These are phyloP conservation scores for Anthracocystis panici-leucophaei DNA, from an alignment of 1,284 basidiomycete species.

Conservation along the genomic window DNA sequence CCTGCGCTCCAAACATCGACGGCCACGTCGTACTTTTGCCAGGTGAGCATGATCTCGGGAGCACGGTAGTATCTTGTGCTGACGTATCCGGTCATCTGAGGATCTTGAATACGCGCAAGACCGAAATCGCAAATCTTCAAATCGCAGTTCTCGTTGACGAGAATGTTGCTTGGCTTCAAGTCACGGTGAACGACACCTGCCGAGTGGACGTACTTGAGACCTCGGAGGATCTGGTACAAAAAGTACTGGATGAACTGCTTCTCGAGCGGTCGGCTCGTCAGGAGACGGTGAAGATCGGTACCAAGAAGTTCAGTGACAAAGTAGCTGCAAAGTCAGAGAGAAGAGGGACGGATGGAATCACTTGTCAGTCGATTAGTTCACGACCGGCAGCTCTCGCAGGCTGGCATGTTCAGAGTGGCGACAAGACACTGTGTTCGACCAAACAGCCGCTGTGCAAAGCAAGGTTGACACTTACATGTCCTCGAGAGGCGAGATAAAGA, in stretches of 20 bases:
- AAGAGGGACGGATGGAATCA: conserved; percentile 71
- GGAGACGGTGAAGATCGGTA: conserved; percentile 94
- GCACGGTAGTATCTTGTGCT: conserved; percentile 99
- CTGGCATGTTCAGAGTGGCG: not conserved
- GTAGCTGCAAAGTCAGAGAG: conserved; percentile 73
- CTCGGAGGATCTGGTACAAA: conserved; percentile 97
- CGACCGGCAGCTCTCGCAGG: not conserved
- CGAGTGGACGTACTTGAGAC: conserved; percentile 99
- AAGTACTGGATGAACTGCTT: conserved; percentile 99
- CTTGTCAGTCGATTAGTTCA: not conserved
- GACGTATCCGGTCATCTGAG: conserved; percentile 99
- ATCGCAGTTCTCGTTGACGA: conserved; percentile 99
- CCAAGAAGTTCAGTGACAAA: conserved; percentile 99
- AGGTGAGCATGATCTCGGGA: conserved; percentile 99
- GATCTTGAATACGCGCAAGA: conserved; percentile 90
- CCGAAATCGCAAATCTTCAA: conserved; percentile 99
- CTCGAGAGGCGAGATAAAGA: conserved; percentile 98
- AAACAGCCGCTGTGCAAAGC: not conserved
- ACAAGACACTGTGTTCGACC: not conserved
- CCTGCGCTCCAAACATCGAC: conserved; percentile 99
- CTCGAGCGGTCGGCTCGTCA: conserved; percentile 95
- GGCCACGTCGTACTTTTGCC: conserved; percentile 99
- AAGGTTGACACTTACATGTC: conserved; percentile 72
- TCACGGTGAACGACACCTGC: conserved; percentile 99
- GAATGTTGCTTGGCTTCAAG: conserved; percentile 96